Percentiles rank a stretch among this genome's conserved stretches.
Conservation (phyloP, 2,329 filamentous ascomycete genomes). For the Phialophora macrospora region DNA sequence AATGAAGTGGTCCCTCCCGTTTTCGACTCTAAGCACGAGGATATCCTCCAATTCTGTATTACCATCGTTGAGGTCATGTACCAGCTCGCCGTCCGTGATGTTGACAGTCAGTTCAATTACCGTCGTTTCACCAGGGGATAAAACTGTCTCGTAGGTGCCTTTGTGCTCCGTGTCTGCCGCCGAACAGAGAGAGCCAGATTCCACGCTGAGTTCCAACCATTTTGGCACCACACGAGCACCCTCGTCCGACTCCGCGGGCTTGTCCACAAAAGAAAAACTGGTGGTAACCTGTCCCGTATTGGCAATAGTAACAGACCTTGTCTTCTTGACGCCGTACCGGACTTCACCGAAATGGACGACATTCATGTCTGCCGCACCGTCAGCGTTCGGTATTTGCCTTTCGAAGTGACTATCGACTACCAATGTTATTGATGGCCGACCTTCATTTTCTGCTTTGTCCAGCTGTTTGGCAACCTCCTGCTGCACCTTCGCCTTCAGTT, state of each 20-base stretch:
- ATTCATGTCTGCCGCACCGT: conserved; percentile 49
- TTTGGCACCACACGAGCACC: conserved; percentile 51
- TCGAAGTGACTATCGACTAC: conserved; percentile 68
- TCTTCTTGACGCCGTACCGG: conserved; percentile 68
- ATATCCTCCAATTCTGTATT: conserved; percentile 76
- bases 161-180: conserved; percentile 41
- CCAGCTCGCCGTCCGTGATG: conserved; percentile 67
- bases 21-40: conserved; percentile 78
- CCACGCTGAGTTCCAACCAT: conserved; percentile 75
- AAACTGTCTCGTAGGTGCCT: conserved; percentile 58
- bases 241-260: conserved; percentile 35
- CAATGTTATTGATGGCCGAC: conserved; percentile 78
- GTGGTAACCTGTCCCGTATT: conserved; percentile 87
- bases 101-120: conserved; percentile 70
- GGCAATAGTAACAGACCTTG: conserved; percentile 76
- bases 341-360: conserved; percentile 80
- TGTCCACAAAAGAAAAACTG: conserved; percentile 76
- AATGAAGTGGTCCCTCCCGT: conserved; percentile 90
- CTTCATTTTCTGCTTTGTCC: conserved; percentile 90
- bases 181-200: conserved; percentile 44
- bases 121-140: conserved; percentile 84
- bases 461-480: conserved; percentile 85
- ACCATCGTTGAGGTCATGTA: conserved; percentile 73
- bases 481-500: conserved; percentile 81
- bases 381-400: conserved; percentile 48